Conservation (phyloP, 371 early-diverging fungal species). For the Haplosporangium sp. region DNA sequence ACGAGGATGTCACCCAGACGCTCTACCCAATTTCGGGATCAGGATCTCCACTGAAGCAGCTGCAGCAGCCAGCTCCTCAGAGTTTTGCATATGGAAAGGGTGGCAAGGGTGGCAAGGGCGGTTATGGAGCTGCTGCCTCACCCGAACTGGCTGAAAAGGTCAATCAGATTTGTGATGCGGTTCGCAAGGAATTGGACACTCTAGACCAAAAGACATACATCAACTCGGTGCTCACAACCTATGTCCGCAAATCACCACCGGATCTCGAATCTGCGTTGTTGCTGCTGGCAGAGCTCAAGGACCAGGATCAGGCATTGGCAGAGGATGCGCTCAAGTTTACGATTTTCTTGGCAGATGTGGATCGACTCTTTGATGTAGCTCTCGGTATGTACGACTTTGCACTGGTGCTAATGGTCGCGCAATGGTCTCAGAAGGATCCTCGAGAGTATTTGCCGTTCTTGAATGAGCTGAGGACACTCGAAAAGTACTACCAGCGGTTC, state of each 20-base stretch:
- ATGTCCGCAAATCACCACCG: slow-evolving; percentile 86
- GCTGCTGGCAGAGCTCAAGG: slow-evolving; percentile 70
- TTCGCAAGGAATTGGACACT: slow-evolving; percentile 72
- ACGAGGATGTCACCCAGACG: slow-evolving; percentile 58
- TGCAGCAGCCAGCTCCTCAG: slow-evolving; percentile 13
- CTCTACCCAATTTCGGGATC: slow-evolving; percentile 49
- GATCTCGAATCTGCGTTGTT: slow-evolving; percentile 86
- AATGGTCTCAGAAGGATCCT: slow-evolving; percentile 96
- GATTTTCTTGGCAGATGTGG: slow-evolving; percentile 90
- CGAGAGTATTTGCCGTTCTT: slow-evolving; percentile 94
- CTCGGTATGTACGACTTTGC: slow-evolving; percentile 95
- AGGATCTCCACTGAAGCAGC: slow-evolving; percentile 22
- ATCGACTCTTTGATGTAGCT: slow-evolving; percentile 90
- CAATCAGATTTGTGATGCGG: slow-evolving; percentile 80
- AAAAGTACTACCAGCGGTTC: slow-evolving; percentile 82
- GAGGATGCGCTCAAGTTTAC: slow-evolving; percentile 92
- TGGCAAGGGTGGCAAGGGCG: slow-evolving; percentile 16
- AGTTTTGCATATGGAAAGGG: slow-evolving; percentile 10
- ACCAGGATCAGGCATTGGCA: slow-evolving; percentile 68
- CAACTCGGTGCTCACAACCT: slow-evolving; percentile 87
- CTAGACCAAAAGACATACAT: slow-evolving; percentile 74
- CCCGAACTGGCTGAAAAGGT: slow-evolving; percentile 67
- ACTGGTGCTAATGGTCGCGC: slow-evolving; percentile 93
- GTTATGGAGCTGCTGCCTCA: slow-evolving; percentile 22
- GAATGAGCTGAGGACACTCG: slow-evolving; percentile 79